Conservation (phyloP, 352 stramenopile genomes). For the Globisporangium nagaii region DNA sequence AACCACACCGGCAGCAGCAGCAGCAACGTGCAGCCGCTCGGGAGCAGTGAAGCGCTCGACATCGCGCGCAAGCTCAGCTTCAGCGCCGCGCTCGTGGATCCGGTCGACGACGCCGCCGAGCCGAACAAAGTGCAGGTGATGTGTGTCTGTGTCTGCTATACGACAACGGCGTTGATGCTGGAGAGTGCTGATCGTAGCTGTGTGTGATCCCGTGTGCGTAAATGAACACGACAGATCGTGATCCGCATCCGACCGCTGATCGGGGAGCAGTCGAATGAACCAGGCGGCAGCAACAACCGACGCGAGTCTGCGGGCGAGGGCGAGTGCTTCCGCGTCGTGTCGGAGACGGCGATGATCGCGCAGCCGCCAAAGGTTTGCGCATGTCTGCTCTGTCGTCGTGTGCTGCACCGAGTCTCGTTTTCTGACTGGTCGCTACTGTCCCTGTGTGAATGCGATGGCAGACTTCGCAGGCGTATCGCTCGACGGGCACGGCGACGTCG, state of each 20-base stretch:
- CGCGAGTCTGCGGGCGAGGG: conserved; percentile 7
- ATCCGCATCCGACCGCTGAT: conserved; percentile 61
- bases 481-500: conserved; percentile 63
- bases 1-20: background rate
- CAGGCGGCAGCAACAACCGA: background rate
- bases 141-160: background rate
- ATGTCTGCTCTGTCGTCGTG: background rate
- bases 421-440: background rate
- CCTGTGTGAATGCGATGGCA: background rate
- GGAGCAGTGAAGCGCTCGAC: conserved; percentile 20
- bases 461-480: conserved; percentile 68
- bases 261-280: background rate
- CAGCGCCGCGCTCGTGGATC: conserved; percentile 31
- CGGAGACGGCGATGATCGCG: conserved; percentile 51
- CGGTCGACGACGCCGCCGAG: conserved; percentile 10
- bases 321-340: conserved; percentile 67
- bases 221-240: conserved; percentile 32
- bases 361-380: conserved; percentile 49
- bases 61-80: conserved; percentile 69
- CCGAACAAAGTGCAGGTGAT: conserved; percentile 20
- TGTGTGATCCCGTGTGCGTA: background rate
- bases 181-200: background rate
- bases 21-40: background rate
- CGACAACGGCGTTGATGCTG: background rate
- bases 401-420: background rate